Evolutionary conservation across 257 asterid species (phyloP).

Genomic region (Solanum boliviense): DNA sequence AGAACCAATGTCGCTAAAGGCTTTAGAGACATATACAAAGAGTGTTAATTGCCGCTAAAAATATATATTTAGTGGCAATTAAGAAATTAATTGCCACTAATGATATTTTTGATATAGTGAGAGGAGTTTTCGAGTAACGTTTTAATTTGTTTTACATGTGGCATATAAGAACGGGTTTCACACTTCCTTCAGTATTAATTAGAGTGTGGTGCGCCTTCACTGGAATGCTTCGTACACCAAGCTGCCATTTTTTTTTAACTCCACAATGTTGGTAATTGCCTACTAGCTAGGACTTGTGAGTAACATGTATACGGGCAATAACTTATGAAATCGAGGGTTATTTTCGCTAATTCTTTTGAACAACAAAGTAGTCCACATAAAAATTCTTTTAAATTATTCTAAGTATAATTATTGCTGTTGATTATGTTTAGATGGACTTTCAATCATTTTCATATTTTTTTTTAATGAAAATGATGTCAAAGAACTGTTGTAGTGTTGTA

Average conservation of each 20-base stretch:
- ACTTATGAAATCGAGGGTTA: not conserved
- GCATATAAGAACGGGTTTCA: not conserved
- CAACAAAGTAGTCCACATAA: not conserved
- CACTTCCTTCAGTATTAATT: not conserved
- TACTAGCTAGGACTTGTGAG: not conserved
- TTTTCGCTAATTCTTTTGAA: not conserved
- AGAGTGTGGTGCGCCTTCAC: not conserved
- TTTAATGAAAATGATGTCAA: not conserved
- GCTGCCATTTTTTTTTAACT: not conserved
- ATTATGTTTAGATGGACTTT: not conserved
- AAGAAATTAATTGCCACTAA: too few species aligned
- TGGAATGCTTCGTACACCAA: not conserved
- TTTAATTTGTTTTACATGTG: not conserved
- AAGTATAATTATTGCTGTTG: not conserved
- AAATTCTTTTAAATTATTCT: not conserved
- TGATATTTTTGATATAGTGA: not conserved
- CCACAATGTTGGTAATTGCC: not conserved
- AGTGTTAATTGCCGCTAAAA: too few species aligned
- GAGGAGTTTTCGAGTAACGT: not conserved
- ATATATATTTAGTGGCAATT: too few species aligned
- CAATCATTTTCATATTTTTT: not conserved
- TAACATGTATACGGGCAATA: not conserved
- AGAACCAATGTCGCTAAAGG: too few species aligned
- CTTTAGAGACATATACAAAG: too few species aligned
- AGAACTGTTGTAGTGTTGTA: not conserved